Conservation (phyloP, 192 early-diverging fungal genomes). For the Irineochytrium annulatum region DNA sequence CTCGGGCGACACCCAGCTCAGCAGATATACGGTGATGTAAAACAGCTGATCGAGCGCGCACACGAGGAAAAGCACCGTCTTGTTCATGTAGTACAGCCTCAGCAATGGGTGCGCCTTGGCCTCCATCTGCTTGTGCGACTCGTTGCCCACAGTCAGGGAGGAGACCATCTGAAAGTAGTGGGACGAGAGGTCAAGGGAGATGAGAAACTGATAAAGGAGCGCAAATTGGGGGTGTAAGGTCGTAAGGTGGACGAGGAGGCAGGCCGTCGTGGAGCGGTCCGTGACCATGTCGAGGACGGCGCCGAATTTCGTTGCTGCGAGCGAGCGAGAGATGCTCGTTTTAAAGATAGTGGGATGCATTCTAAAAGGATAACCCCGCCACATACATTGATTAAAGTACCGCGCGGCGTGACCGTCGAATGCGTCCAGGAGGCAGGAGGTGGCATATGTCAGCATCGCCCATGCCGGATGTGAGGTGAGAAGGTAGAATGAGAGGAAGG, state of each 20-base stretch:
- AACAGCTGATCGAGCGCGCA: conserved; percentile 91
- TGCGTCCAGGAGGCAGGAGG: conserved; percentile 91
- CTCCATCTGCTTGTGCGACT: conserved; percentile 87
- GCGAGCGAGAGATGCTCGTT: not conserved
- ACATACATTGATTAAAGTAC: conserved; percentile 81
- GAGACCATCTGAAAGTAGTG: conserved; percentile 99
- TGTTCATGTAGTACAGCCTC: conserved; percentile 89
- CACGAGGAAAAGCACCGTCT: conserved; percentile 82
- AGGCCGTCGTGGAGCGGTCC: conserved; percentile 89
- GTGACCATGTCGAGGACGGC: conserved; percentile 99
- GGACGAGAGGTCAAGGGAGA: conserved; percentile 88
- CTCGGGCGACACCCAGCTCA: conserved; percentile 9
- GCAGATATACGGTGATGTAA: conserved; percentile 80
- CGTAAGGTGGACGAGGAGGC: conserved; percentile 83
- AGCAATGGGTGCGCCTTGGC: conserved; percentile 70
- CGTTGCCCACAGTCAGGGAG: conserved; percentile 75
- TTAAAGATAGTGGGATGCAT: not conserved
- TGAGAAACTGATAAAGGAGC: conserved; percentile 84
- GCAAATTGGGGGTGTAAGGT: conserved; percentile 58
- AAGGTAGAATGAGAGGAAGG: conserved; percentile 65
- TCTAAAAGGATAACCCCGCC: not conserved
- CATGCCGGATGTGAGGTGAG: conserved; percentile 65
- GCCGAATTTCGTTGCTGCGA: conserved; percentile 59
- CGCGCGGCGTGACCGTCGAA: conserved; percentile 94
- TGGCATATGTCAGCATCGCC: conserved; percentile 74